Conservation (phyloP, 2,329 filamentous ascomycete genomes). For the Claviceps pazoutovae region DNA sequence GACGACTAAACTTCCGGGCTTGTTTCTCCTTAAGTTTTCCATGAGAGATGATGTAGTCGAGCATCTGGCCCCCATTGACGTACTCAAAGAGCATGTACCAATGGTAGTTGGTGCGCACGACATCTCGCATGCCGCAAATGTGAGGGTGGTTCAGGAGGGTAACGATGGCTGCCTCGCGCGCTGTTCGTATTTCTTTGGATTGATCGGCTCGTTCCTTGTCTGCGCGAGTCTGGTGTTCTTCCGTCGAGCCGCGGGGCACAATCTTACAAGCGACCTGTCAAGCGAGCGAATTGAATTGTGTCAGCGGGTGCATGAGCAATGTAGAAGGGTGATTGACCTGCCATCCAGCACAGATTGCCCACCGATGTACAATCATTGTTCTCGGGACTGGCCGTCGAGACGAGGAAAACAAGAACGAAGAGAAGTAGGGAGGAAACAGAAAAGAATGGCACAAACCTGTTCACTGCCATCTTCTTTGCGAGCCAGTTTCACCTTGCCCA, state of each 20-base stretch:
- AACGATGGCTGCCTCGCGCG: constrained; percentile 90
- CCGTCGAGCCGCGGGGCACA: constrained; percentile 76
- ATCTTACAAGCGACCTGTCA: constrained; percentile 82
- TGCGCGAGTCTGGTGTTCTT: constrained; percentile 58
- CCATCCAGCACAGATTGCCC: not conserved
- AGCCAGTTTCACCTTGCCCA: constrained; percentile 97
- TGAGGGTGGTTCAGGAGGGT: constrained; percentile 89
- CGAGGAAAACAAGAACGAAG: not conserved
- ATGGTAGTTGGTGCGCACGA: constrained; percentile 90
- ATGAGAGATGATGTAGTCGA: constrained; percentile 98
- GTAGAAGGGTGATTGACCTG: not conserved
- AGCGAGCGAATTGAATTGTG: not conserved
- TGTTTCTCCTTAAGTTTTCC: constrained; percentile 97
- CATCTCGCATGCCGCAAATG: constrained; percentile 90
- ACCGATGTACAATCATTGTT: not conserved
- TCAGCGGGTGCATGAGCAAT: not conserved
- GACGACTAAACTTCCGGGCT: constrained; percentile 90
- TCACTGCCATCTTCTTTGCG: constrained; percentile 81
- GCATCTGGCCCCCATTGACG: constrained; percentile 97
- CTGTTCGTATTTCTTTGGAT: constrained; percentile 90
- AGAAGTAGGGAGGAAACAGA: not conserved
- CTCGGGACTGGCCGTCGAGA: not conserved
- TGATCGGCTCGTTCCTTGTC: constrained; percentile 85
- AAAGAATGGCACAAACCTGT: constrained; percentile 46
- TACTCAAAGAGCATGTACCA: constrained; percentile 99